Percentiles rank a stretch among this genome's conserved stretches.
phyloP scores from a whole-genome alignment of 2,329 filamentous ascomycete species.

The Botryotinia convoluta region DNA sequence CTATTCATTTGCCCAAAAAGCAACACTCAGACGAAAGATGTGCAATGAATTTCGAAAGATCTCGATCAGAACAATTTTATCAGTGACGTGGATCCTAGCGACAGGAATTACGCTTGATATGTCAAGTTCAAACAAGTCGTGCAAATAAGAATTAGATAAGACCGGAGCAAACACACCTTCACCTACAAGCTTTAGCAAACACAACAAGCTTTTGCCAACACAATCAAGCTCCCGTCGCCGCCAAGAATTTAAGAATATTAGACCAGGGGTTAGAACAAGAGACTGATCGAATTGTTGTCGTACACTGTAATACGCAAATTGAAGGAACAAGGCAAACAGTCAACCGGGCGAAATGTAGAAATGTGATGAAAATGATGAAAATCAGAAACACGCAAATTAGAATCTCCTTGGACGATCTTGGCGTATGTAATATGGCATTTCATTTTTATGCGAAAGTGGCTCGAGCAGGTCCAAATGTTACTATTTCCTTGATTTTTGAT shows the following conservation, averaged over 20 bases:
- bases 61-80: not conserved
- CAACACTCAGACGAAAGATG: not conserved
- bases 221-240: conserved; percentile 1
- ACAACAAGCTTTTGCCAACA: conserved; percentile 9
- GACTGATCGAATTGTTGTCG: not conserved
- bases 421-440: conserved; percentile 8
- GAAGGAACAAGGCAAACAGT: not conserved
- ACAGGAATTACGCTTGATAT: not conserved
- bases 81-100: conserved; percentile 7
- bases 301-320: not conserved
- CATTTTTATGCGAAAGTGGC: conserved; percentile 4
- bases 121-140: not conserved
- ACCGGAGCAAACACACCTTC: not conserved
- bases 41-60: not conserved
- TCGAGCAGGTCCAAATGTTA: not conserved
- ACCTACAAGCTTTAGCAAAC: not conserved
- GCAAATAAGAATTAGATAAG: not conserved
- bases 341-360: not conserved
- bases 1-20: not conserved
- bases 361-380: conserved; percentile 2
- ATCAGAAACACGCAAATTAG: conserved; percentile 1
- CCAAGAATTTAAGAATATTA: not conserved
- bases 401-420: not conserved
- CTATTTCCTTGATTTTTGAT: not conserved
- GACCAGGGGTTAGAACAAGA: not conserved